Evolutionary conservation across 805 yeast genomes (phyloP).

Genomic region (Suhomyces kilbournensis): DNA sequence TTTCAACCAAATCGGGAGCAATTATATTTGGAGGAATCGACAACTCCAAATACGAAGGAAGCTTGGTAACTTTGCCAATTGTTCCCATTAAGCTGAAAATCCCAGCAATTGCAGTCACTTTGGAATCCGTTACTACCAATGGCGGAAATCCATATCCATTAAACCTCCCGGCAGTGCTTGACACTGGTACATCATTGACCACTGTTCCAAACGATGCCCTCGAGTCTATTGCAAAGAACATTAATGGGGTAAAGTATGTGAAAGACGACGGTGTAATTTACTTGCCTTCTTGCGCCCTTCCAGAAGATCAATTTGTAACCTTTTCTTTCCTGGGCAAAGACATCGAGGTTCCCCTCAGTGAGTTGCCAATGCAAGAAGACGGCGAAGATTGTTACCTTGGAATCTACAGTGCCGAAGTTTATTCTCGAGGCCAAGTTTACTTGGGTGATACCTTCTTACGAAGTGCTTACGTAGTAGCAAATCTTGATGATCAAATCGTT

Average conservation of each 20-base stretch:
- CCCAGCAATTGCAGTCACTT: neutral
- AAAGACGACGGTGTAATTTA: neutral
- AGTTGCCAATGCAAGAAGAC: conserved; percentile 3
- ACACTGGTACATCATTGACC: conserved; percentile 9
- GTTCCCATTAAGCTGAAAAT: neutral
- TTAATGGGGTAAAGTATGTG: neutral
- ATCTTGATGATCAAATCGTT: conserved; percentile 53
- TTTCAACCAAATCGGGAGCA: conserved; percentile 17
- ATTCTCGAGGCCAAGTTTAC: conserved; percentile 14
- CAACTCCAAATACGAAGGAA: conserved; percentile 18
- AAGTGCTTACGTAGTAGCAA: conserved; percentile 62
- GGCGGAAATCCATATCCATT: conserved; percentile 8
- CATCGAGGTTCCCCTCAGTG: conserved; percentile 7
- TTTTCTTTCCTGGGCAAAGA: conserved; percentile 7
- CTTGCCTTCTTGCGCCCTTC: conserved; percentile 4
- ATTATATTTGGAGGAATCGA: conserved; percentile 32
- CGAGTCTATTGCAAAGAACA: neutral
- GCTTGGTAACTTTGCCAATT: conserved; percentile 10
- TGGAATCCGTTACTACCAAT: neutral
- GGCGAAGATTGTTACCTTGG: neutral
- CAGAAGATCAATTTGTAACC: conserved; percentile 5
- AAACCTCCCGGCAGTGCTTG: conserved; percentile 1
- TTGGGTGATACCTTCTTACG: conserved; percentile 68
- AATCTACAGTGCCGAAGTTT: neutral
- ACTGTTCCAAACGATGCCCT: conserved; percentile 5